Conservation (phyloP, 202 grass and related monocot genomes). For the Elaeis oleifera region DNA sequence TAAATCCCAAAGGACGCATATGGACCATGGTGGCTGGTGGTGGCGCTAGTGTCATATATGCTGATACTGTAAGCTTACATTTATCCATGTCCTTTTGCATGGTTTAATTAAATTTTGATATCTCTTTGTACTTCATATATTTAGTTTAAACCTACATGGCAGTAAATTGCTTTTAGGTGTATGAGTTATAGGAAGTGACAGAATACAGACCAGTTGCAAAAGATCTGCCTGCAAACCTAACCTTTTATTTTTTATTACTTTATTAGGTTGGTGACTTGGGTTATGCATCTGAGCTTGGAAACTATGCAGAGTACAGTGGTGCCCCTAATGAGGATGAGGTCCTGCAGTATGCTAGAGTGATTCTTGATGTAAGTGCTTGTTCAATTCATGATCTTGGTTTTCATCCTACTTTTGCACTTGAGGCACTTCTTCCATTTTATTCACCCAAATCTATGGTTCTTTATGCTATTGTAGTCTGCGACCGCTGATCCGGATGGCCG, state of each 20-base stretch:
- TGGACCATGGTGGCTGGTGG: slow-evolving; percentile 99
- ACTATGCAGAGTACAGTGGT: slow-evolving; percentile 95
- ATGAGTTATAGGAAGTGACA: no score
- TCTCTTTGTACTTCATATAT: no score
- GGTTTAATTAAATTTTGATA: no score
- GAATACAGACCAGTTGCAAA: neutral
- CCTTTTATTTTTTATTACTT: slow-evolving; percentile 8
- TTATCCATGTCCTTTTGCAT: no score
- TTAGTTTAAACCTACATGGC: no score
- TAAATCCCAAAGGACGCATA: slow-evolving; percentile 94
- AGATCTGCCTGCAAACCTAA: neutral
- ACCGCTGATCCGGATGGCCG: slow-evolving; percentile 87
- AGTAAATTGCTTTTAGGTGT: no score
- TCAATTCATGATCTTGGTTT: neutral
- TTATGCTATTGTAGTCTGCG: slow-evolving; percentile 44
- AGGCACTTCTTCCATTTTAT: neutral
- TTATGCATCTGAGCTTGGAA: slow-evolving; percentile 87
- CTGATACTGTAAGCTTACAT: slow-evolving; percentile 58
- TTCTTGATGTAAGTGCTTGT: slow-evolving; percentile 64
- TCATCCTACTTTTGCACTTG: neutral
- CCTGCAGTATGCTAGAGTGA: slow-evolving; percentile 85
- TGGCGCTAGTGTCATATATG: slow-evolving; percentile 97
- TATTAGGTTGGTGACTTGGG: slow-evolving; percentile 87
- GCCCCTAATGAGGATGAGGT: slow-evolving; percentile 96
- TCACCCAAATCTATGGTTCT: neutral